Base-by-base conservation (phyloP, 176 grass and related monocot species). In the Ensete ventricosum region DNA sequence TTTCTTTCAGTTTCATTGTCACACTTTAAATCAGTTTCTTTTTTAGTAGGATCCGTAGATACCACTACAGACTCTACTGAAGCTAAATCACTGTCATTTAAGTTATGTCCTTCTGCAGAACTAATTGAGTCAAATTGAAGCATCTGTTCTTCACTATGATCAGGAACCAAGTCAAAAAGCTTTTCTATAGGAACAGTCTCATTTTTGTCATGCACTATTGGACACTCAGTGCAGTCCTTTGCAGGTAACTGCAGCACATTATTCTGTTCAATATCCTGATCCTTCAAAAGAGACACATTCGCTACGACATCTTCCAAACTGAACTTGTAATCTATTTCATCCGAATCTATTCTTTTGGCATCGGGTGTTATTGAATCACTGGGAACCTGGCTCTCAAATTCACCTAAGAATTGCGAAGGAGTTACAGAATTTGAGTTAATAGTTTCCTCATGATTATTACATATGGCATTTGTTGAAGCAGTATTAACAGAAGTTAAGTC, bases 291-390 rank as follows among this genome's bases (percentile, higher is more conserved):
- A 29, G 55, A 53, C 50, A 64, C 72, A 81, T 9, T 7, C 17
- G 23, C 62, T 53, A 11, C 0, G 3, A 67, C 71, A 69, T 67
- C 52, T 72, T 85, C 62, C 8, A 73, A 59, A 43, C 67, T 75
- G 25, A 77, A 59, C 34, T 74, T 80, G 69, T 59, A 71, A 54
- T 65, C 51, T 81, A 86, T 24, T 75, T 67, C 81, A 57, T 72
- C 83, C 64, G 87, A 88, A 64, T 90, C 85, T 43, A 86, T 65
- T 73, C 76, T 25, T 58, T 55, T 34, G 50, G 34, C 53, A 85
- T 97, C 59, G 24, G 79, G 70, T 49, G 79, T 55, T 59, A 58
- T 64, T 72, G 57, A 75, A 75, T 92, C 73, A 72, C 67, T 75
- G 24, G 76, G 64, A 79, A 83, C 52, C 26, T 43, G 26, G 17